A percentile compares a stretch with the other conserved stretches of the same genome.
Conservation (phyloP, 306 rosid genomes). For the Sesbania bispinosa region DNA sequence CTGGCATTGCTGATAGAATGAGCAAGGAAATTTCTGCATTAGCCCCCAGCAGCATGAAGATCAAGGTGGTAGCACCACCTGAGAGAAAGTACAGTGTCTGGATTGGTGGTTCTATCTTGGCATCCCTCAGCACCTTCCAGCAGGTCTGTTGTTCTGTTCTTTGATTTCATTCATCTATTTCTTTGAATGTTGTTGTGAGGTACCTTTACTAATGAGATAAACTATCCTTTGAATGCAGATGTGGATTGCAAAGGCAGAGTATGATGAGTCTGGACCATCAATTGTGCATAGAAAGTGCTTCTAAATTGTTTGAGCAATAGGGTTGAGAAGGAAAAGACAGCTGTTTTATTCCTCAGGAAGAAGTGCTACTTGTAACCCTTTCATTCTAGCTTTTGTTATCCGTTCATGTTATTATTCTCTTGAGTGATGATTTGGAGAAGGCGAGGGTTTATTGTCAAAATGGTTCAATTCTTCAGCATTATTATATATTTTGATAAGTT, state of each 20-base stretch:
- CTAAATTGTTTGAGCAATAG: conserved; percentile 36
- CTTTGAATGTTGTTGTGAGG: not conserved
- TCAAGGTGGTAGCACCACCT: conserved; percentile 58
- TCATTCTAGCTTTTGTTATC: conserved; percentile 43
- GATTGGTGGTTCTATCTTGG: conserved; percentile 59
- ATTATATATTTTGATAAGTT: conserved; percentile 20
- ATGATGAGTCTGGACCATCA: conserved; percentile 52
- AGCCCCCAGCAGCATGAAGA: conserved; percentile 56
- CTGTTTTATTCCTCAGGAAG: conserved; percentile 25
- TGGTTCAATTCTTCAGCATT: conserved; percentile 34
- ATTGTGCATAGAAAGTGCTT: conserved; percentile 55
- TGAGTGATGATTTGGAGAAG: conserved; percentile 47
- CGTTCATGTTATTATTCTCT: conserved; percentile 42
- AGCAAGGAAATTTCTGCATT: conserved; percentile 56
- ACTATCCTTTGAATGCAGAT: conserved; percentile 29
- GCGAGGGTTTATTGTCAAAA: conserved; percentile 38
- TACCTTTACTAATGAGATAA: not conserved
- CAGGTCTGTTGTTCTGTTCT: conserved; percentile 37
- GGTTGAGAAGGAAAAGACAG: conserved; percentile 31
- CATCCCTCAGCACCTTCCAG: conserved; percentile 51
- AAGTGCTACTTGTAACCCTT: conserved; percentile 27
- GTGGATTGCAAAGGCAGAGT: conserved; percentile 58
- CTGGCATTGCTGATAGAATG: conserved; percentile 56
- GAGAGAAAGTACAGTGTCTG: conserved; percentile 61
- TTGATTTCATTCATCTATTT: not conserved